A percentile compares a stretch with the other conserved stretches of the same genome.
Evolutionary conservation across 2,329 filamentous ascomycete species (phyloP).

Genomic region (Hypoxylon sp.): DNA sequence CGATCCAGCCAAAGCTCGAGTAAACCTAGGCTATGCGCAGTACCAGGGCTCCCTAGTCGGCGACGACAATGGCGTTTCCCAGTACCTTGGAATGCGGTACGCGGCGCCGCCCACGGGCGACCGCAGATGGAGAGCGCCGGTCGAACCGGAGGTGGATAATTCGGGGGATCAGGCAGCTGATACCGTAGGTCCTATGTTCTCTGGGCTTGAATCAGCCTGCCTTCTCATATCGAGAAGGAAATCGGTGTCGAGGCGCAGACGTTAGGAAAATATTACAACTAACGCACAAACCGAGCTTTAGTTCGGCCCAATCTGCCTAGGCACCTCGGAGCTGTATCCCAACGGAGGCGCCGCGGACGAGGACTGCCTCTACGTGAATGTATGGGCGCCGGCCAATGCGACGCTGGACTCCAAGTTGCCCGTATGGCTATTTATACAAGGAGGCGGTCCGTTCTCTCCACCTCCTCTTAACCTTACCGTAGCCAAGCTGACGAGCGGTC

Average conservation of each 20-base stretch:
- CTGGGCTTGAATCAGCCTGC: not conserved
- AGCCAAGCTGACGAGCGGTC: not conserved
- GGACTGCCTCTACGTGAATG: slow-evolving; percentile 61
- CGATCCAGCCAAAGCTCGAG: slow-evolving; percentile 38
- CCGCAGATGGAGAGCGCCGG: slow-evolving; percentile 64
- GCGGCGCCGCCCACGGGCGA: slow-evolving; percentile 64
- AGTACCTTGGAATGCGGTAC: slow-evolving; percentile 64
- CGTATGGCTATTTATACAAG: slow-evolving; percentile 67
- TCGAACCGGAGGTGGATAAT: slow-evolving; percentile 54
- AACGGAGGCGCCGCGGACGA: slow-evolving; percentile 49
- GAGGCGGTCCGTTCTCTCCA: slow-evolving; percentile 39
- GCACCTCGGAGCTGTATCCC: slow-evolving; percentile 52
- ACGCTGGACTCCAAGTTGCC: slow-evolving; percentile 59
- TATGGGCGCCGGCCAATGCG: slow-evolving; percentile 58
- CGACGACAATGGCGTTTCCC: slow-evolving; percentile 54
- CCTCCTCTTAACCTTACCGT: not conserved
- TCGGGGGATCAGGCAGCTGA: slow-evolving; percentile 54
- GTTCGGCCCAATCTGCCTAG: slow-evolving; percentile 62
- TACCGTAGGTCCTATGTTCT: slow-evolving; percentile 43
- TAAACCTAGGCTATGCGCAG: slow-evolving; percentile 60
- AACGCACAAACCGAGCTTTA: slow-evolving; percentile 42
- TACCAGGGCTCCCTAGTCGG: slow-evolving; percentile 57
- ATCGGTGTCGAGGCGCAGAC: not conserved
- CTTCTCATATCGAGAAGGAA: not conserved
- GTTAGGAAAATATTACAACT: not conserved